phyloP scores from a whole-genome alignment of 1,284 basidiomycete genomes.

The Xerocomus amazonicus region DNA sequence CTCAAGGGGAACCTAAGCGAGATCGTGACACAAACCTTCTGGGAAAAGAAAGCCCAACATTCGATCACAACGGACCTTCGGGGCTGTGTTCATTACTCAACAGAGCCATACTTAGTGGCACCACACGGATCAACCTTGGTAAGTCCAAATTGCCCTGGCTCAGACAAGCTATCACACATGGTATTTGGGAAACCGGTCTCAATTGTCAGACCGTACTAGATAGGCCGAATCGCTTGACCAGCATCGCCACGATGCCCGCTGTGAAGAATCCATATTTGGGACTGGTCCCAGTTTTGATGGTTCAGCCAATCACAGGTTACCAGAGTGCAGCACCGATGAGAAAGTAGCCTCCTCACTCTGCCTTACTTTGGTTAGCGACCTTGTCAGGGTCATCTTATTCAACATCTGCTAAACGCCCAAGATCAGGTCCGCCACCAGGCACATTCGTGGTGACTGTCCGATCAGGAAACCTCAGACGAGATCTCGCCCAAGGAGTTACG shows the following conservation, averaged over 20 bases:
- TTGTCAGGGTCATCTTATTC: conserved; percentile 30
- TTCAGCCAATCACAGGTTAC: conserved; percentile 16
- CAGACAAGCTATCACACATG: conserved; percentile 5
- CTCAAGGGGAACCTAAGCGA: conserved; percentile 8
- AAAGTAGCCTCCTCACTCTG: conserved; percentile 16
- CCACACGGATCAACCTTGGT: conserved; percentile 7
- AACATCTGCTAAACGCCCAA: conserved; percentile 18
- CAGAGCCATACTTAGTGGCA: conserved; percentile 14
- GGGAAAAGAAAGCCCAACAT: conserved; percentile 15
- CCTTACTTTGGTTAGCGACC: conserved; percentile 34
- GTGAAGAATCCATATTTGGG: conserved; percentile 19
- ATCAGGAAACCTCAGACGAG: conserved; percentile 29
- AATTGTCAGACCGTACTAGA: conserved; percentile 13
- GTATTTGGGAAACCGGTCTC: conserved; percentile 17
- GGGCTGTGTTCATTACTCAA: conserved; percentile 22
- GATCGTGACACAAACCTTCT: conserved; percentile 1
- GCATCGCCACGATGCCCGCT: conserved; percentile 28
- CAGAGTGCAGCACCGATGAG: conserved; percentile 12
- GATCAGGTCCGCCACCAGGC: conserved; percentile 32
- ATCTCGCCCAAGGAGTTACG: conserved; percentile 32
- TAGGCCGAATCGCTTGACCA: conserved; percentile 5
- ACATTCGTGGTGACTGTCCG: conserved; percentile 22
- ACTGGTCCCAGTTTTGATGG: conserved; percentile 16
- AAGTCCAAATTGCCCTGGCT: conserved; percentile 11
- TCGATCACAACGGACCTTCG: conserved; percentile 30